Conservation (phyloP, 176 grass and related monocot genomes). For the Triticum turgidum region DNA sequence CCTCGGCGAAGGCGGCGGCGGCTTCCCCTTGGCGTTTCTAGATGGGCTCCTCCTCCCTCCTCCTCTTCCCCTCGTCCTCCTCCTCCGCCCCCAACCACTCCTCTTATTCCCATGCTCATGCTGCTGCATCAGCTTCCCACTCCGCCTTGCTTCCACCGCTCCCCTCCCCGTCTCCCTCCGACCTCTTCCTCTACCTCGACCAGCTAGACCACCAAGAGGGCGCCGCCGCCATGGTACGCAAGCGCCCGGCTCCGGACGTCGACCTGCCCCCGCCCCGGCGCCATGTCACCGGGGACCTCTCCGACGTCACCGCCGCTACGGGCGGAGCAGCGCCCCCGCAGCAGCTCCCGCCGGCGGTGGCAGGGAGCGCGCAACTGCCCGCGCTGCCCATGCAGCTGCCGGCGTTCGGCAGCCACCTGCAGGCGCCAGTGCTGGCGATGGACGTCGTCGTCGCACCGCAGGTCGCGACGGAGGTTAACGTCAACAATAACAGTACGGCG, state of each 20-base stretch:
- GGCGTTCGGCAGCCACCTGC: slow-evolving; percentile 30
- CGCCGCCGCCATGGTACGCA: slow-evolving; percentile 62
- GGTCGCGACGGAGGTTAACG: background rate
- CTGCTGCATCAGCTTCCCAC: slow-evolving; percentile 13
- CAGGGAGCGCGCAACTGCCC: slow-evolving; percentile 31
- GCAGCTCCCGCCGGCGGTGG: background rate
- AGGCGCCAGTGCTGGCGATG: background rate
- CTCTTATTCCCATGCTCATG: slow-evolving; percentile 50
- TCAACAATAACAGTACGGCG: slow-evolving; percentile 30
- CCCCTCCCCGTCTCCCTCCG: background rate
- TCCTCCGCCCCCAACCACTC: slow-evolving; percentile 10
- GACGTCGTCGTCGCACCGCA: background rate
- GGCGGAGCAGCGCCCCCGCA: background rate
- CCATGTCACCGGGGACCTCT: slow-evolving; percentile 34
- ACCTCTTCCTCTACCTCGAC: slow-evolving; percentile 39
- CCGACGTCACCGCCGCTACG: slow-evolving; percentile 10
- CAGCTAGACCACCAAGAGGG: slow-evolving; percentile 49
- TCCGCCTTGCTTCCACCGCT: slow-evolving; percentile 39
- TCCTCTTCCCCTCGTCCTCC: slow-evolving; percentile 67
- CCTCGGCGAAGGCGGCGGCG: slow-evolving; percentile 24
- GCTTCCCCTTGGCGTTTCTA: slow-evolving; percentile 65
- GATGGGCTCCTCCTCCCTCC: slow-evolving; percentile 79
- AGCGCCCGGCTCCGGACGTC: slow-evolving; percentile 66
- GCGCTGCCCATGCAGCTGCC: slow-evolving; percentile 42
- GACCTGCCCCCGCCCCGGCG: slow-evolving; percentile 49